Evolutionary conservation across 2,329 filamentous ascomycete species (phyloP).

Genomic region (Arthrobotrys sphaeroides): DNA sequence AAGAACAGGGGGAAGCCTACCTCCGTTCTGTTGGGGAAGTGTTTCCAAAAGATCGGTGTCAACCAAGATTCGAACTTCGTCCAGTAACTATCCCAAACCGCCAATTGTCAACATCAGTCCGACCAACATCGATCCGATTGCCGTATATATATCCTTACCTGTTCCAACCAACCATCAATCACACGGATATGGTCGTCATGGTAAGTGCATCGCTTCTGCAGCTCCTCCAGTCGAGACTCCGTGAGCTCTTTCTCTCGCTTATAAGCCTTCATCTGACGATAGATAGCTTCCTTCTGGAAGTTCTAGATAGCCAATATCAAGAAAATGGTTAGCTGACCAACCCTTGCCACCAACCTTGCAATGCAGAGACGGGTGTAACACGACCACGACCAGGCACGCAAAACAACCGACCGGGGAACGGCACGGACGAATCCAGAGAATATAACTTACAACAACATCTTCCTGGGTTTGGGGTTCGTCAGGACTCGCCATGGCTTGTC

Average conservation of each 20-base stretch:
- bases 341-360: neutral
- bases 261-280: conserved; percentile 97
- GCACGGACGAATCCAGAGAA: neutral
- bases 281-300: conserved; percentile 95
- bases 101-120: conserved; percentile 56
- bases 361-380: neutral
- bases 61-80: conserved; percentile 72
- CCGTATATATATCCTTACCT: conserved; percentile 70
- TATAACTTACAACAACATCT: conserved; percentile 58
- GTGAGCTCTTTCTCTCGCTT: conserved; percentile 86
- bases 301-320: conserved; percentile 66
- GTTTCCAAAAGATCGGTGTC: conserved; percentile 64
- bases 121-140: conserved; percentile 10
- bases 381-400: neutral
- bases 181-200: conserved; percentile 93
- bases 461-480: conserved; percentile 58
- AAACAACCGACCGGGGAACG: neutral
- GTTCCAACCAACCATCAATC: conserved; percentile 92
- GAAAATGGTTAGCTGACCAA: conserved; percentile 40
- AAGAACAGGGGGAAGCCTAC: conserved; percentile 59
- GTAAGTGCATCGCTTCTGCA: conserved; percentile 78
- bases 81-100: conserved; percentile 66
- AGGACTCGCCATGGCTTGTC: conserved; percentile 66
- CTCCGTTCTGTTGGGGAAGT: conserved; percentile 63
- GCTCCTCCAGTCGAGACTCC: conserved; percentile 81